Base-by-base conservation (phyloP, 208 protist genomes). In the Wallacemonas rigidus region DNA sequence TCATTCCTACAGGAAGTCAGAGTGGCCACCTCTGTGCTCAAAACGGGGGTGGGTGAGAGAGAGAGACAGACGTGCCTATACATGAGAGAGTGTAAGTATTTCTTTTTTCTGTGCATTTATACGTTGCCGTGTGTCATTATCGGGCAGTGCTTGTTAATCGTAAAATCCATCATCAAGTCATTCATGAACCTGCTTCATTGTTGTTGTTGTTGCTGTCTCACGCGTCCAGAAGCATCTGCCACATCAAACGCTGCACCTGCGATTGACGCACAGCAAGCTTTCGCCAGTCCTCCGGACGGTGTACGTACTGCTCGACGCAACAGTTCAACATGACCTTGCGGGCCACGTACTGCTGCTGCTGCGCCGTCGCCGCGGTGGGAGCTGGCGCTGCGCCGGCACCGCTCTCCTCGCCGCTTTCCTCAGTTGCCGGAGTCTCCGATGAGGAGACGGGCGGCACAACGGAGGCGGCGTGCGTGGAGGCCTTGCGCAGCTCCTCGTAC, bases 251-350 rank as follows among this genome's bases (percentile, higher is more conserved):
- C 74, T 92, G 89, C 65, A 93, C 87, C 74, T 93, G 90, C 39
- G 76, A 85, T 69, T 95, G 88, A 47, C 89, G 90, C 64, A 83
- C 58, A 38, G 90, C 92, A 51, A 90, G 58, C 69, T 94, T 94
- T 36, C 14, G 9, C 90, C 92, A 97, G 56, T 97, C 92, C 7
- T 94, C 90, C 44, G 76, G 83, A 36, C 92, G 86, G 55, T 95
- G 86, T 26, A 90, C 72, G 81, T 95, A 95, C 72, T 95, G 84
- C 82, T 97, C 90, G 38, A 97, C 92, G 63, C 82, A 93, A 71
- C 88, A 95, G 76, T 88, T 90, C n/a, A 72, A 75, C 69, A 95
- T 82, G n/a, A 97, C 87, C 76, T 97, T 95, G 17, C 80, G 81
- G 2, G 83, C 73, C 40, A 94, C 86, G 68, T 88, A 90, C 38